phyloP scores from a whole-genome alignment of 2,329 filamentous ascomycete genomes.

The Phyllosticta ampelicida region DNA sequence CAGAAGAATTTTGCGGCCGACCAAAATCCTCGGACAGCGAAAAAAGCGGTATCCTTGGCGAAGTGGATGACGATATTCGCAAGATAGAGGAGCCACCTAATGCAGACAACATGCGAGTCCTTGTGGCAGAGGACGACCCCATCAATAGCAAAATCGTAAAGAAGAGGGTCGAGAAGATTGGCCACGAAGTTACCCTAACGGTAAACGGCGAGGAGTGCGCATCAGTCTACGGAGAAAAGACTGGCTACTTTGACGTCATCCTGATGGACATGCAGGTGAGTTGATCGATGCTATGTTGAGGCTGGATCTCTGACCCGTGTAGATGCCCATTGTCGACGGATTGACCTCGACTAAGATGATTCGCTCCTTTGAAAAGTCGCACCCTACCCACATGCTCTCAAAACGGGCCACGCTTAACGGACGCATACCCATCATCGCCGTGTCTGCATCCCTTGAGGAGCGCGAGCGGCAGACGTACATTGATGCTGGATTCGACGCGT shows the following conservation, averaged over 20 bases:
- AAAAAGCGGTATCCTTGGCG: constrained; percentile 20
- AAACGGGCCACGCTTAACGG: constrained; percentile 48
- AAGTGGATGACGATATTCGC: constrained; percentile 17
- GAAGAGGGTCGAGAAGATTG: constrained; percentile 67
- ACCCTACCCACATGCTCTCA: constrained; percentile 45
- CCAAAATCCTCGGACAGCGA: not conserved
- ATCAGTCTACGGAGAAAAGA: constrained; percentile 53
- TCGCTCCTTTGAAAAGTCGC: constrained; percentile 54
- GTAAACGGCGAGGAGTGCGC: constrained; percentile 81
- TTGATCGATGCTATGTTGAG: constrained; percentile 1
- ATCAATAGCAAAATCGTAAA: constrained; percentile 74
- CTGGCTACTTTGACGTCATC: constrained; percentile 60
- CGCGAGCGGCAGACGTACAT: constrained; percentile 58
- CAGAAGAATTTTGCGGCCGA: constrained; percentile 27
- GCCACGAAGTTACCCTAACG: constrained; percentile 61
- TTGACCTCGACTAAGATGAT: constrained; percentile 76
- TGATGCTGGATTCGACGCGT: constrained; percentile 73
- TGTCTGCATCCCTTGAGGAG: constrained; percentile 73
- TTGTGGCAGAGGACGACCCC: constrained; percentile 81
- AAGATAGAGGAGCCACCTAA: constrained; percentile 9
- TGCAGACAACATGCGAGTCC: constrained; percentile 47
- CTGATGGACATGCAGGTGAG: constrained; percentile 89
- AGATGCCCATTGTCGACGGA: constrained; percentile 92
- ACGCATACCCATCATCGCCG: constrained; percentile 71
- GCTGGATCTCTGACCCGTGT: not conserved